phyloP scores from a whole-genome alignment of 1,139 yeast species.

The Lodderomyces theae region DNA sequence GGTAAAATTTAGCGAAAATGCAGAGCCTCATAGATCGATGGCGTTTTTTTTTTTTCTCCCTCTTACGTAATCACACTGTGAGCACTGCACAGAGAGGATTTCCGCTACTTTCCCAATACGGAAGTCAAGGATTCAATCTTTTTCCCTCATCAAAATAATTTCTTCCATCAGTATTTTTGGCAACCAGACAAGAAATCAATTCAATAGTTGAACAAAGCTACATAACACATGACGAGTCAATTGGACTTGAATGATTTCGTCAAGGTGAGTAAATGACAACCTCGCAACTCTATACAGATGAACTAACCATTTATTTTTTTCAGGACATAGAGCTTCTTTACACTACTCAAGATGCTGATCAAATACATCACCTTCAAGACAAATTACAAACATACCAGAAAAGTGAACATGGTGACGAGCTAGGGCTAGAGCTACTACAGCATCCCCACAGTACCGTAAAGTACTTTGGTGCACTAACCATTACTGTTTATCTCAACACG shows the following conservation, averaged over 20 bases:
- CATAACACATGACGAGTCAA: constrained; percentile 5
- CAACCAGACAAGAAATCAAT: neutral
- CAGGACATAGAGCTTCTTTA: constrained; percentile 41
- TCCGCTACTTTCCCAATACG: neutral
- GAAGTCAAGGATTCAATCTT: neutral
- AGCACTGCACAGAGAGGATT: no score
- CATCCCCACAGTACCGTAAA: constrained; percentile 48
- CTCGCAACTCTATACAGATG: no score
- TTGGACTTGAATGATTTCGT: constrained; percentile 13
- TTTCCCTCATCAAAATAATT: neutral
- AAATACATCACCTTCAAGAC: constrained; percentile 48
- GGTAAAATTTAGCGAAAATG: neutral
- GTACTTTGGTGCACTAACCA: constrained; percentile 73
- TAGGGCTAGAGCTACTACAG: constrained; percentile 49
- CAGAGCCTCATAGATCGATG: neutral
- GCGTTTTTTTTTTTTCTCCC: neutral
- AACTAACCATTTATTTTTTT: no score
- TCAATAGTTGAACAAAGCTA: neutral
- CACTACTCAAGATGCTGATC: constrained; percentile 39
- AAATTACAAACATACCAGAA: constrained; percentile 55
- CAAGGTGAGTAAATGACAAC: constrained; percentile 16
- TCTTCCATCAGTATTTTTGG: neutral
- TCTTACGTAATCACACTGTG: neutral
- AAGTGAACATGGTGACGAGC: constrained; percentile 45
- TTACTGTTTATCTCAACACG: constrained; percentile 55